These are phyloP conservation scores for Beauveria caledonica DNA, from an alignment of 2,329 filamentous ascomycete genomes.

Conservation along the genomic window DNA sequence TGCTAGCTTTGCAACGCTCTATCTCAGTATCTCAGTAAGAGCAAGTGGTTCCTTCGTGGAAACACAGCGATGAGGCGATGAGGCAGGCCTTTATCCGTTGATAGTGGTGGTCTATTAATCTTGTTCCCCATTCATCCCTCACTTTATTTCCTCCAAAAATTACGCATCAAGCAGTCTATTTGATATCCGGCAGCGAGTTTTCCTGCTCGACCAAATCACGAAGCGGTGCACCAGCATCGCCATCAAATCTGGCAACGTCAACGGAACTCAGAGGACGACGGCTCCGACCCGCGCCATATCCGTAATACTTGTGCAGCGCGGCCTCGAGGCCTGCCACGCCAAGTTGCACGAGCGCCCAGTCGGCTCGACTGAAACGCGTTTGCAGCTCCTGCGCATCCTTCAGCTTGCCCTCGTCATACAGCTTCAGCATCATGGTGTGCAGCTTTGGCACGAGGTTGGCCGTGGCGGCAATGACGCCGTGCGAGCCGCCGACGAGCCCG, in stretches of 20 bases:
- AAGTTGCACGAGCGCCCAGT: constrained; percentile 23
- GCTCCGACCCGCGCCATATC: constrained; percentile 18
- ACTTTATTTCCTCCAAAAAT: too few relatives aligned
- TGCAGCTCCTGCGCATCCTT: constrained; percentile 29
- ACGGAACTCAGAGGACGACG: constrained; percentile 19
- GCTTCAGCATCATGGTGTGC: constrained; percentile 27
- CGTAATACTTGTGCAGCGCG: constrained; percentile 16
- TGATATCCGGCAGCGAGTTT: constrained; percentile 13
- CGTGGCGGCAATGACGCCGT: constrained; percentile 33
- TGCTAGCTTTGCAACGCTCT: not conserved
- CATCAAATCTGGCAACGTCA: constrained; percentile 17
- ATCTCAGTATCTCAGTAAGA: not conserved
- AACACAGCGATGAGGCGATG: not conserved
- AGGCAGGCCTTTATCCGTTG: too few relatives aligned
- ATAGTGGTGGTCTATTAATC: too few relatives aligned
- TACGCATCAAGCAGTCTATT: not conserved
- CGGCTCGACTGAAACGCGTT: constrained; percentile 21
- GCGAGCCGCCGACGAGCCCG: constrained; percentile 28
- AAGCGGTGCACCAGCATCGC: constrained; percentile 16
- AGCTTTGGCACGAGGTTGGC: constrained; percentile 32
- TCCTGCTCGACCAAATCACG: constrained; percentile 17
- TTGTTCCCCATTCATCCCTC: too few relatives aligned
- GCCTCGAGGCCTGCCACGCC: constrained; percentile 23
- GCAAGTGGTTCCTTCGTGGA: not conserved
- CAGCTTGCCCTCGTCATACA: constrained; percentile 26